A percentile compares a stretch with the other conserved stretches of the same genome.
Conservation (phyloP, 2,329 filamentous ascomycete genomes). For the Fusarium sterilihyphosum region DNA sequence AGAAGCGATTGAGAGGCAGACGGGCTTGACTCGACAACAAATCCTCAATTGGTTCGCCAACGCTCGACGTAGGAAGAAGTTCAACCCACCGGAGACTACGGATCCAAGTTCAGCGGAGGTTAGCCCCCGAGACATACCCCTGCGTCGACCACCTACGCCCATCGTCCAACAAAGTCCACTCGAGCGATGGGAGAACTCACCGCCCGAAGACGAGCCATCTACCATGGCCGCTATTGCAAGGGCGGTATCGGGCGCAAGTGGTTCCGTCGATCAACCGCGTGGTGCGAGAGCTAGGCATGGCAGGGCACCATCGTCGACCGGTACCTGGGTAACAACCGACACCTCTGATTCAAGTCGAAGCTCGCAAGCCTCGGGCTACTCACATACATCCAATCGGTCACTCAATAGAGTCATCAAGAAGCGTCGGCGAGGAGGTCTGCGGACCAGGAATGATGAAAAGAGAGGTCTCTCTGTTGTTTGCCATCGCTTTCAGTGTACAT, state of each 20-base stretch:
- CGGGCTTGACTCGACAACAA: slow-evolving; percentile 79
- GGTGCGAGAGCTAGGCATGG: fast-evolving
- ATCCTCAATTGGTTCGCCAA: slow-evolving; percentile 92
- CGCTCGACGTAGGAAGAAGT: slow-evolving; percentile 79
- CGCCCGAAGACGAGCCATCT: slow-evolving; percentile 47
- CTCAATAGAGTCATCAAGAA: not conserved
- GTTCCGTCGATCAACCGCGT: not conserved
- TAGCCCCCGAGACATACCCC: not conserved
- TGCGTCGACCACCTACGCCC: slow-evolving; percentile 58
- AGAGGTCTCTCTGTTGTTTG: not conserved
- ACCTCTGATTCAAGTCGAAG: slow-evolving; percentile 8
- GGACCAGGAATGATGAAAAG: not conserved
- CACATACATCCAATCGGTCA: not conserved
- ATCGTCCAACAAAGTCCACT: slow-evolving; percentile 43
- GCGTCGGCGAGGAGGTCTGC: not conserved
- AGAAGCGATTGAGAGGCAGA: slow-evolving; percentile 75
- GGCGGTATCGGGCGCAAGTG: slow-evolving; percentile 28
- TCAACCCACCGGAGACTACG: not conserved
- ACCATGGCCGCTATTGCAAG: slow-evolving; percentile 43
- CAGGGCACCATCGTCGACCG: slow-evolving; percentile 16
- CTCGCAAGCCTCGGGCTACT: not conserved
- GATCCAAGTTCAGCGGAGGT: not conserved
- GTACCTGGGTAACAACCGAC: slow-evolving; percentile 6
- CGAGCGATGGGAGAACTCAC: slow-evolving; percentile 47
- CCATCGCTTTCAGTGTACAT: slow-evolving; percentile 53